Evolutionary conservation across 768 basidiomycete genomes (phyloP).

Genomic region (Boletus rex-veris): DNA sequence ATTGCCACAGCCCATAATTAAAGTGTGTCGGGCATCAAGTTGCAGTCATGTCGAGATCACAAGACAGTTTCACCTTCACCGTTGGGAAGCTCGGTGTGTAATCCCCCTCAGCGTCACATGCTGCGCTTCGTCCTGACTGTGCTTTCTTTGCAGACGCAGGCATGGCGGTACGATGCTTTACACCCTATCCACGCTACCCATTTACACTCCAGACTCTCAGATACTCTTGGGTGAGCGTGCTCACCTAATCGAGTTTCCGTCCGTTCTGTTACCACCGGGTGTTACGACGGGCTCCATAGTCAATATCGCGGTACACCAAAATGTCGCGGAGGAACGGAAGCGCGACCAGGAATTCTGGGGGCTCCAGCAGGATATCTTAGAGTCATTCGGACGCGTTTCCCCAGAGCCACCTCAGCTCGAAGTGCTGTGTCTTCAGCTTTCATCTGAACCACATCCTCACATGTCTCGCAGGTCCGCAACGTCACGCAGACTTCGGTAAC

Average conservation of each 20-base stretch:
- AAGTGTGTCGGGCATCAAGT: background rate
- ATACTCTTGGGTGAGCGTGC: conserved; percentile 91
- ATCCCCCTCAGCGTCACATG: background rate
- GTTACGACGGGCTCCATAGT: conserved; percentile 93
- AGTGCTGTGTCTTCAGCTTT: conserved; percentile 39
- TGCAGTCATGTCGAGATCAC: conserved; percentile 33
- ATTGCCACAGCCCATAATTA: background rate
- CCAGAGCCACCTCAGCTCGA: conserved; percentile 74
- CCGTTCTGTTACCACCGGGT: conserved; percentile 88
- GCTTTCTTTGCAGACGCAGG: conserved; percentile 68
- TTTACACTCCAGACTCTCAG: conserved; percentile 35
- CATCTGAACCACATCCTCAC: background rate
- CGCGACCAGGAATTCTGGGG: conserved; percentile 81
- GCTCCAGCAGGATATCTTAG: conserved; percentile 76
- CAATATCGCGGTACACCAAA: conserved; percentile 92
- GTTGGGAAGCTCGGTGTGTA: conserved; percentile 89
- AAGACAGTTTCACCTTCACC: conserved; percentile 84
- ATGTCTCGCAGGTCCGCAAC: conserved; percentile 67
- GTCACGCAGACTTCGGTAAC: conserved; percentile 97
- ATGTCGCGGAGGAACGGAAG: conserved; percentile 76
- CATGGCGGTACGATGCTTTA: conserved; percentile 68
- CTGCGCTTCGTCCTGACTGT: conserved; percentile 10
- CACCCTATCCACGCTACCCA: background rate
- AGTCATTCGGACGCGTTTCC: conserved; percentile 61
- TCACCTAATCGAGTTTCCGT: conserved; percentile 97